Evolutionary conservation across 371 early-diverging fungal genomes (phyloP).

Genomic region (Umbelopsis sp.): DNA sequence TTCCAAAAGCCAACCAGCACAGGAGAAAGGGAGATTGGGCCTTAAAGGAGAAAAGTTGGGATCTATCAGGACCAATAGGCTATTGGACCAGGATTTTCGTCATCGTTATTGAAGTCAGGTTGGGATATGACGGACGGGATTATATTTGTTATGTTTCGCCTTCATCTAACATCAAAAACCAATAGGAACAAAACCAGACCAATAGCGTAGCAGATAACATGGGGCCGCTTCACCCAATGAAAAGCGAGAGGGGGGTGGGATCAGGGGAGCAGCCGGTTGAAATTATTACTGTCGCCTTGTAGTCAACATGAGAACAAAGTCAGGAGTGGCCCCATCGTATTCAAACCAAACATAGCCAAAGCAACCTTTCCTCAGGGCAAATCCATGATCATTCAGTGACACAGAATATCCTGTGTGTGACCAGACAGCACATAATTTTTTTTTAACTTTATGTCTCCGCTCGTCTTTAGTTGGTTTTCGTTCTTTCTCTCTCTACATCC

Average conservation of each 20-base stretch:
- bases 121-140: not conserved
- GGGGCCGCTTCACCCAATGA: not conserved
- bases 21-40: too few species aligned
- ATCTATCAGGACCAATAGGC: too few species aligned
- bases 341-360: too few species aligned
- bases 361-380: conserved; percentile 2
- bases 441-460: conserved; percentile 8
- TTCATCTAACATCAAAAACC: not conserved
- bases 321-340: not conserved
- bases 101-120: too few species aligned
- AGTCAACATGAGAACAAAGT: conserved; percentile 18
- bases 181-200: conserved; percentile 11
- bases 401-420: conserved; percentile 17
- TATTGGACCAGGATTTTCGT: too few species aligned
- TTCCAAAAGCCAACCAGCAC: not conserved
- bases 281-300: not conserved
- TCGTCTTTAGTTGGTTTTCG: conserved; percentile 12
- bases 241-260: not conserved
- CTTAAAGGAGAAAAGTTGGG: too few species aligned
- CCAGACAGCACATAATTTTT: conserved; percentile 20
- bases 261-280: conserved; percentile 9
- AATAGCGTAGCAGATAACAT: not conserved
- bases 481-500: conserved; percentile 20
- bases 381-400: conserved; percentile 15
- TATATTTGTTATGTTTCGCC: conserved; percentile 10